Evolutionary conservation across 257 asterid species (phyloP).

Genomic region (Hygrophila difformis): DNA sequence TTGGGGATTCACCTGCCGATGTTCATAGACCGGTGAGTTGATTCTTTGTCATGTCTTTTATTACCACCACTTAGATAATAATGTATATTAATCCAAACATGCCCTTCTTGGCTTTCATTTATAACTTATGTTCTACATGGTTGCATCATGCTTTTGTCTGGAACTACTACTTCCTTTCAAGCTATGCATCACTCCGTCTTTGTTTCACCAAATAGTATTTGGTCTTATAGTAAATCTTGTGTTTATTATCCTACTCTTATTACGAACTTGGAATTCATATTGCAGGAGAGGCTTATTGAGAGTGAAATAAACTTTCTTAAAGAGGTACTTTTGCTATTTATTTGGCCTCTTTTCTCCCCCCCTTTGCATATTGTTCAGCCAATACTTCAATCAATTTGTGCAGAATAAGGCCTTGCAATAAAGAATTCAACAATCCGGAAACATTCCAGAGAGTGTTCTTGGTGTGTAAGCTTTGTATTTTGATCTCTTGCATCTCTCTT

Average conservation of each 20-base stretch:
- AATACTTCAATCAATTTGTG: slow-evolving; percentile 14
- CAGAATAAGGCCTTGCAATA: slow-evolving; percentile 86
- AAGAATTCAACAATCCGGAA: slow-evolving; percentile 75
- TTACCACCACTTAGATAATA: too few relatives aligned
- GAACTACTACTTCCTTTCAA: too few relatives aligned
- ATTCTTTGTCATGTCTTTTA: too few relatives aligned
- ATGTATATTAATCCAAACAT: too few relatives aligned
- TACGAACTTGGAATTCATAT: slow-evolving; percentile 21
- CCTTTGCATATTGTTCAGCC: slow-evolving; percentile 1
- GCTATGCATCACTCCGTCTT: too few relatives aligned
- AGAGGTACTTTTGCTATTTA: slow-evolving; percentile 47
- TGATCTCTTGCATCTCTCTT: slow-evolving; percentile 8
- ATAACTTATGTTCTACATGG: too few relatives aligned
- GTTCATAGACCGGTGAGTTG: too few relatives aligned
- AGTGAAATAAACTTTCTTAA: slow-evolving; percentile 65
- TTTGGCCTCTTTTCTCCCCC: not conserved
- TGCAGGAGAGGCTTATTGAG: slow-evolving; percentile 90
- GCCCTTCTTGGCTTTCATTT: slow-evolving; percentile 92
- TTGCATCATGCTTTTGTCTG: too few relatives aligned
- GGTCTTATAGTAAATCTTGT: not conserved
- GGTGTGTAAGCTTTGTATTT: slow-evolving; percentile 40
- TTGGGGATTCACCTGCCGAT: too few relatives aligned
- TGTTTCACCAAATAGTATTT: too few relatives aligned
- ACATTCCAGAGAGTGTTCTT: slow-evolving; percentile 58
- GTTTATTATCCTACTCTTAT: slow-evolving; percentile 12